These are phyloP conservation scores for Theobroma cacao DNA, from an alignment of 345 rosid genomes.

Conservation along the genomic window DNA sequence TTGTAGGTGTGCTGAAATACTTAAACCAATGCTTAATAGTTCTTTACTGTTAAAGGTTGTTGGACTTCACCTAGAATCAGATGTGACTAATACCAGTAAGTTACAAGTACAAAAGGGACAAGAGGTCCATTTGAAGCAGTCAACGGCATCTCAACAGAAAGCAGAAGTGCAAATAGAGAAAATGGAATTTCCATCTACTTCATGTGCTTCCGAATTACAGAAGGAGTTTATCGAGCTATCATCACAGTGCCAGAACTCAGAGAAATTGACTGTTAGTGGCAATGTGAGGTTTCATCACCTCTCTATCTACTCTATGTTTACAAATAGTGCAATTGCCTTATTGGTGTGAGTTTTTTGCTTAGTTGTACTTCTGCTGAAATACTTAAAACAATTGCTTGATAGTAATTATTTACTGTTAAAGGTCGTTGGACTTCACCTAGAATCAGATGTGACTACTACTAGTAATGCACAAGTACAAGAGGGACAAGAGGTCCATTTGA, in stretches of 20 bases:
- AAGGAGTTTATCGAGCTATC: not conserved
- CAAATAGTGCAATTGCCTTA: not conserved
- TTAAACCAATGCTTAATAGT: not conserved
- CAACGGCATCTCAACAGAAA: not conserved
- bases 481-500: not conserved
- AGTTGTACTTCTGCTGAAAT: not conserved
- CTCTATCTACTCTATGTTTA: not conserved
- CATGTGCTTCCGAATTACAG: not conserved
- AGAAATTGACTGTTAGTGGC: not conserved
- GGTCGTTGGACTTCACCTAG: conserved; percentile 17
- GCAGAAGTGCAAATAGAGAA: conserved; percentile 9
- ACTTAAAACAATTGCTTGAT: not conserved
- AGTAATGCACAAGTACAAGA: conserved; percentile 11
- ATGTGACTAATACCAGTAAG: conserved; percentile 1
- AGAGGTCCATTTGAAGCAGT: conserved; percentile 7
- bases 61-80: conserved; percentile 16
- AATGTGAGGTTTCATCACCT: conserved; percentile 20
- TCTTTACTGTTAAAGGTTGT: conserved; percentile 14
- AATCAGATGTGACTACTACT: conserved; percentile 1
- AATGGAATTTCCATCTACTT: not conserved
- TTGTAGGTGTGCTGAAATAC: not conserved
- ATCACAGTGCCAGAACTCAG: not conserved
- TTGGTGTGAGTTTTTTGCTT: conserved; percentile 18
- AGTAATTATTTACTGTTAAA: conserved; percentile 9
- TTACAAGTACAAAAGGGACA: not conserved